Evolutionary conservation across 176 grass and related monocot genomes (phyloP).

Genomic region (Calamus simplicifolius): DNA sequence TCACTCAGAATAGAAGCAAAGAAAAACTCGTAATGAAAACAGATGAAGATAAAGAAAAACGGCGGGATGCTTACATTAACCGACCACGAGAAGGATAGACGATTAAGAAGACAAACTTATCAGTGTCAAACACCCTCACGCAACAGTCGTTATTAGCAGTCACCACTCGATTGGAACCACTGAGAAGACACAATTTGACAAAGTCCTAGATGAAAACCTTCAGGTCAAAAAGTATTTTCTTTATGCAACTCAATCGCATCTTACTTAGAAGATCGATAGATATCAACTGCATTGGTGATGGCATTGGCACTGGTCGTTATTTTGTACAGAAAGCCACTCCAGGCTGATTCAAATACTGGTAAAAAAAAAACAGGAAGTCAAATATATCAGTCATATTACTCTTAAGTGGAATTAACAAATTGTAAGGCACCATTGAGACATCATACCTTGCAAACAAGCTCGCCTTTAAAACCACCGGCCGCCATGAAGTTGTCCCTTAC

Average conservation of each 20-base stretch:
- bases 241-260: neutral
- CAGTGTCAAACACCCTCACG: slow-evolving; percentile 39
- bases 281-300: slow-evolving; percentile 73
- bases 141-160: slow-evolving; percentile 46
- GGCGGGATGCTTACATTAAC: slow-evolving; percentile 49
- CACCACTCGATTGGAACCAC: slow-evolving; percentile 43
- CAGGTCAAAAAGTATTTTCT: too few relatives aligned
- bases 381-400: too few relatives aligned
- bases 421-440: neutral
- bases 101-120: slow-evolving; percentile 32
- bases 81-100: slow-evolving; percentile 42
- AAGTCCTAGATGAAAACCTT: too few relatives aligned
- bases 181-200: slow-evolving; percentile 6
- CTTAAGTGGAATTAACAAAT: too few relatives aligned
- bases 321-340: slow-evolving; percentile 59
- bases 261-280: slow-evolving; percentile 51
- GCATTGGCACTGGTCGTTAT: slow-evolving; percentile 45
- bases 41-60: neutral
- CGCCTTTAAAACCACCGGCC: slow-evolving; percentile 83
- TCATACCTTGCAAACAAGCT: slow-evolving; percentile 90
- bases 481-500: slow-evolving; percentile 63
- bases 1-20: neutral
- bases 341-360: slow-evolving; percentile 55
- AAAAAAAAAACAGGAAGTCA: neutral
- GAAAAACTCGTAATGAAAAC: neutral